These are phyloP conservation scores for Elaeis guineensis DNA, from an alignment of 176 grass and related monocot genomes.

Conservation along the genomic window DNA sequence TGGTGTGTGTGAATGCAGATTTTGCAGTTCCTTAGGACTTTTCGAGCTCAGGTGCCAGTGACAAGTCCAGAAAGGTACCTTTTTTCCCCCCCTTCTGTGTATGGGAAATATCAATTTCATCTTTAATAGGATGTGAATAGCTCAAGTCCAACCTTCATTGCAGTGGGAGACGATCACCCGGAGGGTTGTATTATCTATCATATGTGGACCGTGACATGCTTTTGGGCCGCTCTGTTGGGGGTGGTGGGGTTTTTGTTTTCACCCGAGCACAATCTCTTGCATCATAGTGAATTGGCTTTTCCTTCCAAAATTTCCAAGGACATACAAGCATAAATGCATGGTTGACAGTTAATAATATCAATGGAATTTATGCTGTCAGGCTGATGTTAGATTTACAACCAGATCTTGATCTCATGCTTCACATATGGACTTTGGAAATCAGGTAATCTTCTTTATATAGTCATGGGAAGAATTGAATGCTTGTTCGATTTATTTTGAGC, in stretches of 20 bases:
- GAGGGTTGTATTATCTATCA: conserved; percentile 91
- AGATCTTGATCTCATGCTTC: no score
- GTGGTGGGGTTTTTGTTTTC: conserved; percentile 85
- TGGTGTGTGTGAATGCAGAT: conserved; percentile 42
- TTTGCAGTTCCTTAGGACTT: conserved; percentile 79
- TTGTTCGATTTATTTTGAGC: no score
- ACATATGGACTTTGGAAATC: no score
- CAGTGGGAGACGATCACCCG: conserved; percentile 52
- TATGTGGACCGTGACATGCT: conserved; percentile 89
- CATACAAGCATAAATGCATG: no score
- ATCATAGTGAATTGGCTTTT: conserved; percentile 15
- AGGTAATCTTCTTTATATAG: no score
- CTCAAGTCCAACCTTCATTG: conserved; percentile 17
- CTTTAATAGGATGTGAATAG: conserved; percentile 10
- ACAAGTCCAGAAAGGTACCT: conserved; percentile 54
- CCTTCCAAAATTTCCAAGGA: no score
- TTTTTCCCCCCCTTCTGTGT: no score
- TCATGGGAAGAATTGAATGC: no score
- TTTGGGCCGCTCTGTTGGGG: conserved; percentile 68
- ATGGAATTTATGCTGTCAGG: no score
- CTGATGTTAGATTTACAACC: no score
- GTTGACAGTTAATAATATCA: no score
- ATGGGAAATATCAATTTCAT: background rate
- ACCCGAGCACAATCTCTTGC: conserved; percentile 75
- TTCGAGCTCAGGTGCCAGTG: conserved; percentile 75